Conservation (phyloP, 768 basidiomycete species). For the Pleurotus platypus region DNA sequence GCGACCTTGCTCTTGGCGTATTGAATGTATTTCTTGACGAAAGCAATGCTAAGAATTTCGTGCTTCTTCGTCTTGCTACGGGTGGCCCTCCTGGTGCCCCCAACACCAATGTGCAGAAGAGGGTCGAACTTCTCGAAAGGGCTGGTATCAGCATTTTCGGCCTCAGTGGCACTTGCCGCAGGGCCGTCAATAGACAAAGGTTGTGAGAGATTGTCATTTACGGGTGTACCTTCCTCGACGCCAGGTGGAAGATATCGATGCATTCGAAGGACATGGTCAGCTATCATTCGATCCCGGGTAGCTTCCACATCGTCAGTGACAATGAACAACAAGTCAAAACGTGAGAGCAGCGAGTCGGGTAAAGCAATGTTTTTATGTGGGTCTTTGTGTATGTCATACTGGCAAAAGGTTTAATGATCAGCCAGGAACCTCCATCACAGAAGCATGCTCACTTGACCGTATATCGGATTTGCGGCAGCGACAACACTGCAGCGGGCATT, state of each 20-base stretch:
- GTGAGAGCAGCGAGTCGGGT: constrained; percentile 94
- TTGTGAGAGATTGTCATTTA: constrained; percentile 84
- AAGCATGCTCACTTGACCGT: constrained; percentile 72
- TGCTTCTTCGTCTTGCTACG: constrained; percentile 61
- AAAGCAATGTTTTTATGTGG: constrained; percentile 98
- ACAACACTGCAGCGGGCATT: constrained; percentile 98
- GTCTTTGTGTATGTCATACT: constrained; percentile 99
- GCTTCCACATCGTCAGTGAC: constrained; percentile 99
- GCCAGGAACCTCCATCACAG: not conserved
- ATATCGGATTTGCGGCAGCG: constrained; percentile 98
- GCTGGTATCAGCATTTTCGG: constrained; percentile 63
- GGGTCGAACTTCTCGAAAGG: constrained; percentile 98
- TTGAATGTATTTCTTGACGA: constrained; percentile 98
- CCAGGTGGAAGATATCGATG: constrained; percentile 96
- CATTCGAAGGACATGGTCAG: constrained; percentile 96
- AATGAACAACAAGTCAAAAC: constrained; percentile 97
- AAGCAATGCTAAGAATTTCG: constrained; percentile 88
- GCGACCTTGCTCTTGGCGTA: constrained; percentile 89
- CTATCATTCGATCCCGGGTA: constrained; percentile 87
- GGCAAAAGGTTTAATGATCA: constrained; percentile 12
- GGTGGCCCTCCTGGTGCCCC: constrained; percentile 46
- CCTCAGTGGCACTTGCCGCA: constrained; percentile 40
- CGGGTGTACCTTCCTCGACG: constrained; percentile 92
- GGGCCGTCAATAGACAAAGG: constrained; percentile 86
- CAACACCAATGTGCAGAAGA: constrained; percentile 83